These are phyloP conservation scores for Coniochaeta sp. DNA, from an alignment of 2,329 filamentous ascomycete genomes.

Conservation along the genomic window DNA sequence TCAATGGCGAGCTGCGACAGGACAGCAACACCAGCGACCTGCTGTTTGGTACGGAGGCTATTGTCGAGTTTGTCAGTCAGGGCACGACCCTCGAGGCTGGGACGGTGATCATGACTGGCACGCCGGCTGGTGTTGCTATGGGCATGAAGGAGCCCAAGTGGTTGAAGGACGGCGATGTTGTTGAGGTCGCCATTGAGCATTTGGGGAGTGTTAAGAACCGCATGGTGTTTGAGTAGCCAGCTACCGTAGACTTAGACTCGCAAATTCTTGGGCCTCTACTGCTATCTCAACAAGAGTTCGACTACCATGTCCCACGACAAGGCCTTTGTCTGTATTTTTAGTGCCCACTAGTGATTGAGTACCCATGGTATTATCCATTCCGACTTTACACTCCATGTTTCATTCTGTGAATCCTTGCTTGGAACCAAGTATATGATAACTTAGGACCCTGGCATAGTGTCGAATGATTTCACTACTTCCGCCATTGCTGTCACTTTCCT, in stretches of 20 bases:
- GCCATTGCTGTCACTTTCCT: too few relatives aligned
- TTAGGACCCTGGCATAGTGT: too few relatives aligned
- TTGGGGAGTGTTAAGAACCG: slow-evolving; percentile 26
- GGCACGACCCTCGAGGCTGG: slow-evolving; percentile 28
- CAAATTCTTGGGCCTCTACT: neutral
- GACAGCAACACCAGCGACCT: slow-evolving; percentile 26
- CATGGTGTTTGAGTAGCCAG: slow-evolving; percentile 26
- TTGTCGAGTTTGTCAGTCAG: slow-evolving; percentile 26
- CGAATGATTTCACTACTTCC: too few relatives aligned
- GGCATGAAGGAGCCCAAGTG: slow-evolving; percentile 35
- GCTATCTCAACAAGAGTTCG: neutral
- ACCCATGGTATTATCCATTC: too few relatives aligned
- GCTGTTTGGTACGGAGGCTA: slow-evolving; percentile 28
- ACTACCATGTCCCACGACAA: too few relatives aligned
- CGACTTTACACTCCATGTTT: too few relatives aligned
- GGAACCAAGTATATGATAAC: too few relatives aligned
- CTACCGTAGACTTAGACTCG: slow-evolving; percentile 5
- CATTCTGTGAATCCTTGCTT: too few relatives aligned
- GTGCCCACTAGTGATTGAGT: too few relatives aligned
- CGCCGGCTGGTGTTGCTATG: slow-evolving; percentile 35
- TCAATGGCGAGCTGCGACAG: slow-evolving; percentile 36
- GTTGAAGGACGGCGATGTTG: slow-evolving; percentile 32
- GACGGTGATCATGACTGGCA: slow-evolving; percentile 33
- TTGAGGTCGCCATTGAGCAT: slow-evolving; percentile 33
- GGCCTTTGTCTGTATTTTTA: too few relatives aligned